Evolutionary conservation across 2,329 filamentous ascomycete genomes (phyloP), one percentile per base, ranked within the genome.

Genomic region (Chaetothyriales sp.): DNA sequence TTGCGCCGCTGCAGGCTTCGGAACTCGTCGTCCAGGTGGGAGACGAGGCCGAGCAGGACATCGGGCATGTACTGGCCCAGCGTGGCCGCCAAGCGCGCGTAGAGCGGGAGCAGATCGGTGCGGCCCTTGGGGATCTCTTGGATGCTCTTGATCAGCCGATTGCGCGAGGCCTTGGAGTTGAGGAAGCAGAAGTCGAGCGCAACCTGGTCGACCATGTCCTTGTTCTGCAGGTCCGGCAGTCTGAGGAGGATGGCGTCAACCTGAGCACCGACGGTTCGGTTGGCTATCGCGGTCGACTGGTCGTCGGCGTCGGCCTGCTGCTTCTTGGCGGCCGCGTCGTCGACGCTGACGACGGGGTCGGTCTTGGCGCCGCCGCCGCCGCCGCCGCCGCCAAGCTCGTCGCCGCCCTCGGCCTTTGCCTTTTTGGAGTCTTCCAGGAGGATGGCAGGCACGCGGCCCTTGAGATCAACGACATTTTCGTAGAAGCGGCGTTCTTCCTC

Each of bases 401-500:
- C 25, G 55, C 67, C 62, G 10, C 69, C 67, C 49, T 95, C 89
- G 3, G 73, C 48, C 65, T 94, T 95, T n/a, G 40, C 18, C 73
- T 95, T 97, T 69, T 94, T 95, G 50, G 81, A 81, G 61, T 97
- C 92, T 63, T 98, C 92, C 1, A 98, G 78, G 7, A 98, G 74
- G 61, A 98, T 94, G 1, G 85, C 85, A 0, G 92, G 94, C 2
- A 98, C 92, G 61, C 95, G 94, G 60, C 94, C 92, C 65, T 94
- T 95, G 15, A 98, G 73, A 64, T 98, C 92, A 10, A 94, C 85
- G 9, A 98, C 69, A 58, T 95, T 97, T 72, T 98, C 92, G 69
- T 98, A 98, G 67, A 98, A 98, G 55, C 92, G 86, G 54, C 92
- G 82, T 69, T 98, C 90, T 51, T 98, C 92, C 64, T 98, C 92